Evolutionary conservation across 768 basidiomycete genomes (phyloP).

Genomic region (Trichaptum fuscoviolaceum): DNA sequence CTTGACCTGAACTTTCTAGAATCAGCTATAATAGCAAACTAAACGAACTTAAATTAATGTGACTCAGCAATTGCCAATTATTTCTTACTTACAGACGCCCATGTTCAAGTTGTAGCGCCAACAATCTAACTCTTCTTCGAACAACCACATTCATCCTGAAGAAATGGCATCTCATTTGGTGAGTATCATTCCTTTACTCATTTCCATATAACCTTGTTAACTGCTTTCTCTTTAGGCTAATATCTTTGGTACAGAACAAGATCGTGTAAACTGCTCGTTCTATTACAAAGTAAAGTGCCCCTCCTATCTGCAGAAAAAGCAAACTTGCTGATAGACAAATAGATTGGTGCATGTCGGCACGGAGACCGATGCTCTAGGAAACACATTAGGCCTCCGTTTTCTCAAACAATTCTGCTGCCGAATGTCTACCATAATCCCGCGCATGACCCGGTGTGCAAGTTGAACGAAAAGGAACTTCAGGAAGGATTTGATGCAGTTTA

Average conservation of each 20-base stretch:
- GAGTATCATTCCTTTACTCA: conserved; percentile 19
- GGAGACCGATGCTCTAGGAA: conserved; percentile 98
- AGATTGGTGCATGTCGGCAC: conserved; percentile 99
- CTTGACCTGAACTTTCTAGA: not conserved
- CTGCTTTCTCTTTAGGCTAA: conserved; percentile 55
- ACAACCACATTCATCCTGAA: not conserved
- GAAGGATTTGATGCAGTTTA: conserved; percentile 93
- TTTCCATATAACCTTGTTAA: not conserved
- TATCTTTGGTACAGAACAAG: conserved; percentile 92
- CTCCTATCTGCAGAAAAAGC: conserved; percentile 4
- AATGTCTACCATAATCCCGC: conserved; percentile 99
- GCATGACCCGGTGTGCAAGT: conserved; percentile 85
- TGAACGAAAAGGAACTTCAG: conserved; percentile 82
- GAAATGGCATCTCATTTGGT: conserved; percentile 76
- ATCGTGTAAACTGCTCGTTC: conserved; percentile 98
- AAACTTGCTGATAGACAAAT: not conserved
- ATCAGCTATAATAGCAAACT: not conserved
- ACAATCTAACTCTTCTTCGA: not conserved
- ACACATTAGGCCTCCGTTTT: conserved; percentile 96
- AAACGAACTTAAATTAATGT: too few relatives aligned
- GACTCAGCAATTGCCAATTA: not conserved
- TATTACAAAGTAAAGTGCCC: conserved; percentile 77
- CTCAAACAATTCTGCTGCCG: conserved; percentile 91
- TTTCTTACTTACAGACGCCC: not conserved
- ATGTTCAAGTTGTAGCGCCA: not conserved